These are phyloP conservation scores for Zizania latifolia DNA, from an alignment of 176 grass and related monocot genomes.

Conservation along the genomic window DNA sequence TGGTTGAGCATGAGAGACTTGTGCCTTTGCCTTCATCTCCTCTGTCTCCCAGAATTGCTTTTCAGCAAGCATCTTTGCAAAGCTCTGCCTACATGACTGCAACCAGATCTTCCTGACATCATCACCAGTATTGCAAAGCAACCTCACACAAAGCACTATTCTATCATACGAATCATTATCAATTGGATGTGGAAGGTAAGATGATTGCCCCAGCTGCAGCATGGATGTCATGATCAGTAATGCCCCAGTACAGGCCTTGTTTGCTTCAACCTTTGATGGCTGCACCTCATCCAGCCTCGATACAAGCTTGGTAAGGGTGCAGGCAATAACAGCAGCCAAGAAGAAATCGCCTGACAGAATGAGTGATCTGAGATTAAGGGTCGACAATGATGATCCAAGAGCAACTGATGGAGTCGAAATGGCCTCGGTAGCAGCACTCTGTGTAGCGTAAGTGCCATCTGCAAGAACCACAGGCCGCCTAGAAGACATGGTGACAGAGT, in stretches of 20 bases:
- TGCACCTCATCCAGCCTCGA: slow-evolving; percentile 67
- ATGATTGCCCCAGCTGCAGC: slow-evolving; percentile 49
- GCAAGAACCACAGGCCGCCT: slow-evolving; percentile 57
- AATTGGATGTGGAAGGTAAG: slow-evolving; percentile 53
- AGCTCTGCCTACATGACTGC: slow-evolving; percentile 54
- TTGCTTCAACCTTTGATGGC: slow-evolving; percentile 45
- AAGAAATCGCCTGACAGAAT: slow-evolving; percentile 73
- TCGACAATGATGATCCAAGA: slow-evolving; percentile 36
- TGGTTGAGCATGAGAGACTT: slow-evolving; percentile 62
- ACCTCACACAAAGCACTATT: slow-evolving; percentile 55
- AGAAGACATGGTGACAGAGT: slow-evolving; percentile 46
- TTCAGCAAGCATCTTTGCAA: slow-evolving; percentile 69
- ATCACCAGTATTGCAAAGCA: slow-evolving; percentile 62
- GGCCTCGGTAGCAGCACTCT: slow-evolving; percentile 60
- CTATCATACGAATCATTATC: slow-evolving; percentile 56
- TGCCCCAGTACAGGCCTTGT: slow-evolving; percentile 45
- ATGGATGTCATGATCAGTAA: slow-evolving; percentile 57
- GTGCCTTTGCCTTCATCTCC: slow-evolving; percentile 61
- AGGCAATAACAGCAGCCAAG: slow-evolving; percentile 35
- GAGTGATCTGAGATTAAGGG: slow-evolving; percentile 51
- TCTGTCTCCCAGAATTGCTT: slow-evolving; percentile 76
- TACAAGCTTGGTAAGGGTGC: slow-evolving; percentile 58
- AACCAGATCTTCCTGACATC: slow-evolving; percentile 64
- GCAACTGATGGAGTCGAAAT: slow-evolving; percentile 31
- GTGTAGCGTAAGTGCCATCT: slow-evolving; percentile 68